Evolutionary conservation across 441 rosid genomes (phyloP).

Genomic region (Pelargonium cotyledonis): DNA sequence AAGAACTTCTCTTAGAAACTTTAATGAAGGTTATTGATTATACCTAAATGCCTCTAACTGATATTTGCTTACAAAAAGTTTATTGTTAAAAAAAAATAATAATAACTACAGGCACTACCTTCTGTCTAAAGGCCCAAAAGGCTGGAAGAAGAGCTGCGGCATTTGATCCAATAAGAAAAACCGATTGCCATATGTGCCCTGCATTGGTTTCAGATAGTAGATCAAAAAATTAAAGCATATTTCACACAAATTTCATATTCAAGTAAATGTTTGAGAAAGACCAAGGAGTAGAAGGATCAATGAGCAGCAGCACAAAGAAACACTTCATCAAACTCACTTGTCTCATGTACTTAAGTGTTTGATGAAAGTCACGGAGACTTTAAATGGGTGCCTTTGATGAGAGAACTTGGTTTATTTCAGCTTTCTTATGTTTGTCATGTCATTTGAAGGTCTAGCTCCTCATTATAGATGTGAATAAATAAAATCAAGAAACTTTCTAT

Average conservation of each 20-base stretch:
- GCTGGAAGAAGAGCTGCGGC: slow-evolving; percentile 90
- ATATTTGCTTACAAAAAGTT: slow-evolving; percentile 7
- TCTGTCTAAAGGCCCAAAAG: slow-evolving; percentile 78
- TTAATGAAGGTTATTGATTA: background rate
- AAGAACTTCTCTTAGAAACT: too few species aligned
- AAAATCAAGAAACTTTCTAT: background rate
- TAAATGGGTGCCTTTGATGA: background rate
- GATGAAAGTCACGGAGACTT: background rate
- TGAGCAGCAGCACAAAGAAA: background rate
- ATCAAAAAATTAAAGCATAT: slow-evolving; percentile 21
- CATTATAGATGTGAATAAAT: slow-evolving; percentile 1
- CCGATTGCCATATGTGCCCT: slow-evolving; percentile 75
- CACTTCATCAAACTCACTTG: background rate
- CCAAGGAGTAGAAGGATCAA: background rate
- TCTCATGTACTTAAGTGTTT: background rate
- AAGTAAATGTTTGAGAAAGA: slow-evolving; percentile 12
- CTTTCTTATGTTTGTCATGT: slow-evolving; percentile 9
- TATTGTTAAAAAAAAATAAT: background rate
- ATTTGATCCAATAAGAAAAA: slow-evolving; percentile 84
- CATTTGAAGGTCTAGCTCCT: slow-evolving; percentile 8
- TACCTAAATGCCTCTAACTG: slow-evolving; percentile 6
- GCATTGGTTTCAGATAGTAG: slow-evolving; percentile 31
- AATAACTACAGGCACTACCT: slow-evolving; percentile 37
- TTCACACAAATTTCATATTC: slow-evolving; percentile 10
- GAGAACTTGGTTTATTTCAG: background rate